These are phyloP conservation scores for Corchorus olitorius DNA, from an alignment of 345 rosid genomes.

Conservation along the genomic window DNA sequence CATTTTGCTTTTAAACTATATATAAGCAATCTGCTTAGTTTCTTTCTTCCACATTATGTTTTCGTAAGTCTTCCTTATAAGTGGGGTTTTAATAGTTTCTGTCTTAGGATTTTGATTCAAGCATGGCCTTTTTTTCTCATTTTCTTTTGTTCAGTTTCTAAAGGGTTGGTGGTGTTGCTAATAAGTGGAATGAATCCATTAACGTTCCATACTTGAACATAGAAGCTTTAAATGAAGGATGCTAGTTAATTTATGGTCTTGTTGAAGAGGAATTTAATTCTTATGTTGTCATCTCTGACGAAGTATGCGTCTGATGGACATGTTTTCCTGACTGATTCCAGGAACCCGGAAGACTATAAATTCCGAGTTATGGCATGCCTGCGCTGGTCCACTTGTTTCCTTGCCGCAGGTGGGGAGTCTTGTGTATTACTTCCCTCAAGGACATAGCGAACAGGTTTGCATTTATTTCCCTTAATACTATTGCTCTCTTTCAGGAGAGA, in stretches of 20 bases:
- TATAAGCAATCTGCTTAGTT: neutral
- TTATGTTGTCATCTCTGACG: conserved; percentile 12
- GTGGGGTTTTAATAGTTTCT: neutral
- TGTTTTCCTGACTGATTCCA: conserved; percentile 33
- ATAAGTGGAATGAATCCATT: neutral
- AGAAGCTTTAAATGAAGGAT: conserved; percentile 4
- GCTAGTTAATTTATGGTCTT: neutral
- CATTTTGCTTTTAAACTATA: neutral
- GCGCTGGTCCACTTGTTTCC: conserved; percentile 96
- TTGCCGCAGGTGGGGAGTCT: conserved; percentile 96
- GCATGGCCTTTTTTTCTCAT: neutral
- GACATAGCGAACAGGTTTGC: conserved; percentile 97
- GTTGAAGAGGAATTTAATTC: neutral
- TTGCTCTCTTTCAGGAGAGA: neutral
- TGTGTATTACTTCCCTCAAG: conserved; percentile 95
- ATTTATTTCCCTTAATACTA: conserved; percentile 21
- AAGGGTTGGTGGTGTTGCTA: neutral
- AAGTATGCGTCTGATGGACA: conserved; percentile 10
- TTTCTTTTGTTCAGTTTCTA: neutral
- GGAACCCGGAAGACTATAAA: conserved; percentile 71
- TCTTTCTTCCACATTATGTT: conserved; percentile 17
- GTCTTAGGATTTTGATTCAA: neutral
- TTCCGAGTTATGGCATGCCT: conserved; percentile 97
- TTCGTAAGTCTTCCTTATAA: neutral
- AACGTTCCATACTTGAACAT: neutral